Conservation (phyloP, 495 filamentous ascomycete species). For the Penicillium waksmanii region DNA sequence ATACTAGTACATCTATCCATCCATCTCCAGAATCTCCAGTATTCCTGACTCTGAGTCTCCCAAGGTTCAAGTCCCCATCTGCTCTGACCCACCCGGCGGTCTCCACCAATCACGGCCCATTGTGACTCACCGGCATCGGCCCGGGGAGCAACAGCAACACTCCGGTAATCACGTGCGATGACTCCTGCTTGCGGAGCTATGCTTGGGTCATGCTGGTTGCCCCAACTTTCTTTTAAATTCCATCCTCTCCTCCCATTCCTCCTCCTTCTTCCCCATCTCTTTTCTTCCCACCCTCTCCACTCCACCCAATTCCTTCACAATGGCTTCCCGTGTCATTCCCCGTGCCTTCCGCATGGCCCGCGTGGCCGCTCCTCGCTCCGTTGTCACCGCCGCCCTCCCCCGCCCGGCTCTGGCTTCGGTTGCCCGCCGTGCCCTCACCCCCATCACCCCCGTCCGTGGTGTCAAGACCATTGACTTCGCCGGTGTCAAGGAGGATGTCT, state of each 20-base stretch:
- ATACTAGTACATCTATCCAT: too few relatives aligned
- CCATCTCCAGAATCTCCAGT: too few relatives aligned
- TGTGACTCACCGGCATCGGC: slow-evolving; percentile 31
- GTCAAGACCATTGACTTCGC: slow-evolving; percentile 79
- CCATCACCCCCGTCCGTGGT: slow-evolving; percentile 54
- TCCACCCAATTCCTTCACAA: slow-evolving; percentile 52
- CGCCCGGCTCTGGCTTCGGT: slow-evolving; percentile 47
- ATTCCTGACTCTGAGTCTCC: too few relatives aligned
- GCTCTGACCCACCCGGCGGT: not conserved
- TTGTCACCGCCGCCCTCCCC: slow-evolving; percentile 46
- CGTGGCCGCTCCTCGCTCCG: slow-evolving; percentile 63
- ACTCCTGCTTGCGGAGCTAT: slow-evolving; percentile 20
- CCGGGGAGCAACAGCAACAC: slow-evolving; percentile 41
- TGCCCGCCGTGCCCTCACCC: slow-evolving; percentile 54
- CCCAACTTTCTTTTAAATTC: slow-evolving; percentile 24
- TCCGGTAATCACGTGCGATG: slow-evolving; percentile 41
- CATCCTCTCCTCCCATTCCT: slow-evolving; percentile 21
- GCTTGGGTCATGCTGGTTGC: not conserved
- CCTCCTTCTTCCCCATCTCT: slow-evolving; percentile 19
- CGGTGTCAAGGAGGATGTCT: slow-evolving; percentile 88
- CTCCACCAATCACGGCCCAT: not conserved
- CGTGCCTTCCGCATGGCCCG: slow-evolving; percentile 81
- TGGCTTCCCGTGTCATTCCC: slow-evolving; percentile 84
- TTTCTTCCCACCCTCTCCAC: slow-evolving; percentile 24
- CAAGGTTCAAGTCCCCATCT: too few relatives aligned